Percentiles rank a stretch among this genome's conserved stretches.
phyloP scores from a whole-genome alignment of 1,284 basidiomycete species.

The Neonothopanus nambi region DNA sequence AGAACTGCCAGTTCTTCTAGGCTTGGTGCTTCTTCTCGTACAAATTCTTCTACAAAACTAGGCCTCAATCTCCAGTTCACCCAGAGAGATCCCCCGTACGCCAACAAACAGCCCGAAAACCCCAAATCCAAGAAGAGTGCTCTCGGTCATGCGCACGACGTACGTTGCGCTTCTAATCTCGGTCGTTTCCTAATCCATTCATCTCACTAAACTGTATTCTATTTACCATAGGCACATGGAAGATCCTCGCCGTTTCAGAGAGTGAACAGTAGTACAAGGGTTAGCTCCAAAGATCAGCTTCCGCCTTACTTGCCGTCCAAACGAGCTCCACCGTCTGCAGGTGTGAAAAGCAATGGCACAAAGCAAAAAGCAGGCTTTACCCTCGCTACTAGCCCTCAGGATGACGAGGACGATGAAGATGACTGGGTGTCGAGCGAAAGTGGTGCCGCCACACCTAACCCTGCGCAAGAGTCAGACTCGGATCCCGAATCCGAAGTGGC shows the following conservation, averaged over 20 bases:
- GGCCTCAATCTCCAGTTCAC: constrained; percentile 65
- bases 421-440: constrained; percentile 78
- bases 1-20: constrained; percentile 1
- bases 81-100: constrained; percentile 53
- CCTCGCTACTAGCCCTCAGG: constrained; percentile 49
- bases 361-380: constrained; percentile 54
- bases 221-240: constrained; percentile 29
- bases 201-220: too few species aligned
- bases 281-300: constrained; percentile 28
- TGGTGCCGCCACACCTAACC: constrained; percentile 65
- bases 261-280: constrained; percentile 48
- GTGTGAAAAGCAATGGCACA: constrained; percentile 28
- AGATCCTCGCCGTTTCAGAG: constrained; percentile 42
- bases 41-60: constrained; percentile 58
- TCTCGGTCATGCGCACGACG: constrained; percentile 41
- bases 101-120: constrained; percentile 43
- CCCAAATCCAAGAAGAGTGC: constrained; percentile 43
- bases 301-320: constrained; percentile 3
- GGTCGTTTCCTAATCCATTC: constrained; percentile 13
- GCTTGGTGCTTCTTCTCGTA: constrained; percentile 61
- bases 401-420: constrained; percentile 60
- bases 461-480: constrained; percentile 44
- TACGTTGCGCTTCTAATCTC: constrained; percentile 8
- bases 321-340: constrained; percentile 29
- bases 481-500: constrained; percentile 37